These are phyloP conservation scores for Garcia nutans DNA, from an alignment of 345 rosid species.

Conservation along the genomic window DNA sequence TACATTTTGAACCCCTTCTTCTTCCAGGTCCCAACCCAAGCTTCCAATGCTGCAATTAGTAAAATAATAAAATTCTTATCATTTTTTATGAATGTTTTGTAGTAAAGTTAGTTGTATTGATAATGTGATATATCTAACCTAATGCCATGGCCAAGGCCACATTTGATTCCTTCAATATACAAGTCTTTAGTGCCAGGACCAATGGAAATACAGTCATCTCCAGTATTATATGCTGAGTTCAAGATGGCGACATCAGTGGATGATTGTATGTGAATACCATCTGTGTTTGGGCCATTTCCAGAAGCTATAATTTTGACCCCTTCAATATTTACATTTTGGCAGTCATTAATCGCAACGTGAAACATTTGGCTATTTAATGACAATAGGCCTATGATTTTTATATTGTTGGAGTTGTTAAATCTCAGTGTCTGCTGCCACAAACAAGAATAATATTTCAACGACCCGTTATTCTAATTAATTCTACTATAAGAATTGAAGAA, in stretches of 20 bases:
- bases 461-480: background rate
- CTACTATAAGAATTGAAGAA: no score
- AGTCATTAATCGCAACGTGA: conserved; percentile 10
- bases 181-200: conserved; percentile 13
- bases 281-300: conserved; percentile 16
- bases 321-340: conserved; percentile 6
- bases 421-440: conserved; percentile 13
- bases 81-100: no score
- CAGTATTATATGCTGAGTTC: background rate
- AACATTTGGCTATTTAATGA: conserved; percentile 15
- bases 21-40: background rate
- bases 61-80: no score
- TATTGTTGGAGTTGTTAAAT: conserved; percentile 13
- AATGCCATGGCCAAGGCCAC: conserved; percentile 15
- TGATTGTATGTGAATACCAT: conserved; percentile 16
- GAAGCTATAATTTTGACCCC: conserved; percentile 2
- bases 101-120: no score
- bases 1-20: conserved; percentile 8
- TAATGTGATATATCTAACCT: background rate
- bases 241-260: background rate
- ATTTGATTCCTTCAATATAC: conserved; percentile 4
- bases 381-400: conserved; percentile 10
- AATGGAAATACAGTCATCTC: conserved; percentile 16
- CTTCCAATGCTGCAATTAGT: conserved; percentile 15
- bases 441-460: no score